Evolutionary conservation across 495 filamentous ascomycete species (phyloP), one percentile per base, ranked within the genome.

Genomic region (Jackrogersella minutella): DNA sequence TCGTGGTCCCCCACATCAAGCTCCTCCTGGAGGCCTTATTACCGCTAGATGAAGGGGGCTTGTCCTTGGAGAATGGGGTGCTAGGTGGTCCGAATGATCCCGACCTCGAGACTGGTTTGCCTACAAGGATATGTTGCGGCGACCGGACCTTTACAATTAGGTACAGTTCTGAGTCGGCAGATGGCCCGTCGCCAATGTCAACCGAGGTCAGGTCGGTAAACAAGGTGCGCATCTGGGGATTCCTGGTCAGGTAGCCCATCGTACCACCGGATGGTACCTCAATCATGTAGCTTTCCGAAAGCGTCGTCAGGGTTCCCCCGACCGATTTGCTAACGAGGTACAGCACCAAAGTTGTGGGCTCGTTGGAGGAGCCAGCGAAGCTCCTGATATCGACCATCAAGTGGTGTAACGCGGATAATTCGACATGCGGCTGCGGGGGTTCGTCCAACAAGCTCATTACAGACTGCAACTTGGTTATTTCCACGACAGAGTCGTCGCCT

Each of bases 401-500:
- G 74, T 99, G 94, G 74, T 97, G 89, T 34, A 96, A 77, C 13
- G 89, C 85, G 3, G 90, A 84, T 19, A 84, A 80, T 70, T 98
- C 95, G 8, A 86, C 80, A 16, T 83, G 77, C 5, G 80, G 78
- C 4, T 82, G 82, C 3, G 93, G 93, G 21, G 87, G 85, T 66
- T 88, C 89, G 54, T 96, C 91, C 11, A 99, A 84, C 72, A 98
- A 85, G 73, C 92, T 96, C 95, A 99, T 99, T 64, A 91, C 88
- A 3, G 93, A 93, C 78, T 99, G 95, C 46, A 97, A 82, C 69
- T 87, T 91, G 17, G 93, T 93, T 64, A 98, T 85, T 60, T 97
- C 93, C 31, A 98, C 88, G 34, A 92, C 91, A 0, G 94, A 97
- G 75, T 99, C 95, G 37, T 97, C 91, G 1, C 90, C 91, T 0